Evolutionary conservation across 495 filamentous ascomycete species (phyloP), one percentile per base, ranked within the genome.

Genomic region (Neurospora cerealis): DNA sequence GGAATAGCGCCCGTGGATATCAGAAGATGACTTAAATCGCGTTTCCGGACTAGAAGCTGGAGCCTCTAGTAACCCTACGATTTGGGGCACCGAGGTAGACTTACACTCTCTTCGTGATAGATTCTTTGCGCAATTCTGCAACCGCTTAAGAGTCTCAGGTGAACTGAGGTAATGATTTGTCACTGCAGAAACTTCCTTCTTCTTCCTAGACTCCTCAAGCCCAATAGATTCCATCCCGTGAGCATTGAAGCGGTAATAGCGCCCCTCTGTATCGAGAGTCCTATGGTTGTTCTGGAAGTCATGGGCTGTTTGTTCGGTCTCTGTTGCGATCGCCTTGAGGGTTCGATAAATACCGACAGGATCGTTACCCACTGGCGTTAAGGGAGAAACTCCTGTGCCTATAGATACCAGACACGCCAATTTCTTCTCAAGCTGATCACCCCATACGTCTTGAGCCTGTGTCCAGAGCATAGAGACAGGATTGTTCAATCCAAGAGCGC

Each of bases 161-260:
- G 34, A 36, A 36, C 34, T 36, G 34, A 36, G 34, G 34, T 36
- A 36, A 36, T 36, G 34, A 36, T 36, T 36, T 36, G 84, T 87
- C 69, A 79, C 84, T 32, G 80, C 80, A 5, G 74, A 77, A 71
- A 86, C 83, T 62, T 80, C 80, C 9, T 75, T 76, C 70, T 79
- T 78, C 76, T 85, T 82, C 19, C 75, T 80, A 19, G 78, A 76
- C 69, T 83, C 81, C 66, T 87, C 80, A 3, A 85, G 79, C 10
- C 78, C 79, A 38, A 88, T 78, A 24, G 83, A 76, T 73, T 85
- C 82, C 15, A 87, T 73, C 2, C 85, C 84, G 42, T 78, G 79
- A 8, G 87, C 82, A 77, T 87, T 86, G 73, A 87, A 86, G 8
- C 85, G 81, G 75, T 83, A 86, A 73, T 85, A 80, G 39, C 77